Evolutionary conservation across 1,284 basidiomycete genomes (phyloP).

Genomic region (Mrakiaceae sp.): DNA sequence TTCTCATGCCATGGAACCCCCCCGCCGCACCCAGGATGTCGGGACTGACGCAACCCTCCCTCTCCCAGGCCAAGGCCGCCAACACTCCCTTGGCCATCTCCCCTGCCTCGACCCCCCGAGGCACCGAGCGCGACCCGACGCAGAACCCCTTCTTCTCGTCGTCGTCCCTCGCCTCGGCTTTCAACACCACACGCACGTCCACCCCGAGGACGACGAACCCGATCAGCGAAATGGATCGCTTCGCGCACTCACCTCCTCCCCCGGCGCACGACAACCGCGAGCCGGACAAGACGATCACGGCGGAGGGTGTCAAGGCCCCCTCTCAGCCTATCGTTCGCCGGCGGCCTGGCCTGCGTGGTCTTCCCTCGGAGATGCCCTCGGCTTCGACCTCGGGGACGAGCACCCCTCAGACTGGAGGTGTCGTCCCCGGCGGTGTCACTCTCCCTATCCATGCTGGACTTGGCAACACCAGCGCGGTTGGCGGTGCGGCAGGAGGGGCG

Average conservation of each 20-base stretch:
- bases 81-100: background rate
- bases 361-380: conserved; percentile 1
- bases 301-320: background rate
- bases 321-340: background rate
- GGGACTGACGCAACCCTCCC: background rate
- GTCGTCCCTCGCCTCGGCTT: background rate
- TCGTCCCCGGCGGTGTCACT: no score
- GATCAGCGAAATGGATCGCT: background rate
- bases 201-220: background rate
- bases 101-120: background rate
- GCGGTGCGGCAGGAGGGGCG: no score
- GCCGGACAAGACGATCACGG: background rate
- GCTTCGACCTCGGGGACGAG: background rate
- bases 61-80: background rate
- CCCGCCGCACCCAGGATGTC: background rate
- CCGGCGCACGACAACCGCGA: background rate
- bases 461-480: no score
- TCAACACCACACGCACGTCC: background rate
- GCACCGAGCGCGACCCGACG: background rate
- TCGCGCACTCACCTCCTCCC: background rate
- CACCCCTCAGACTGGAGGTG: background rate
- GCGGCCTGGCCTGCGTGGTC: background rate
- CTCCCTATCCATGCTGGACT: no score
- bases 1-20: no score
- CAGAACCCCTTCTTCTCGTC: conserved; percentile 3